Percentiles rank a stretch among this genome's conserved stretches.
phyloP scores from a whole-genome alignment of 163 green algal genomes.

The Volvox carteri region DNA sequence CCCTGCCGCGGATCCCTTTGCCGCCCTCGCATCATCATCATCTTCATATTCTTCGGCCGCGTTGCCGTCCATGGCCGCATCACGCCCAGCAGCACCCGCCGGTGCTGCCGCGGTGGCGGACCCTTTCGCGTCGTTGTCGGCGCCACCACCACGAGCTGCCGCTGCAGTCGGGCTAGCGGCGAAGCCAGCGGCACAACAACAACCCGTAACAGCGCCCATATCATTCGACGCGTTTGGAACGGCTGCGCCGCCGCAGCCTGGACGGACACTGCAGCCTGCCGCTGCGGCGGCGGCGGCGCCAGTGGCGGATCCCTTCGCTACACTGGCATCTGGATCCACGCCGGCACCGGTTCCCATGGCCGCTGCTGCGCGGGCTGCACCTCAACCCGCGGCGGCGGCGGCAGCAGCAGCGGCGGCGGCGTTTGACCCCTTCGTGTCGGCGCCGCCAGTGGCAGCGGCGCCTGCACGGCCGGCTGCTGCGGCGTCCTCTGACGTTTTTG shows the following conservation, averaged over 20 bases:
- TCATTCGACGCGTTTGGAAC: conserved; percentile 47
- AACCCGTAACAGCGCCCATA: neutral
- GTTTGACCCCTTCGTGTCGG: conserved; percentile 21
- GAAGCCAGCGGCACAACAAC: too few species aligned
- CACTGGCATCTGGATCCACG: neutral
- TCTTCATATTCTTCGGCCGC: neutral
- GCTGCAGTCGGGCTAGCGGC: too few species aligned
- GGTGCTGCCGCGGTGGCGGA: conserved; percentile 10
- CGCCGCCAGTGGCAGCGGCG: too few species aligned
- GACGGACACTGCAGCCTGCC: neutral
- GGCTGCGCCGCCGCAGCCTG: neutral
- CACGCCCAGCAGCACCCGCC: neutral
- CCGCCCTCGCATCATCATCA: neutral
- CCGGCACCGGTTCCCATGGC: neutral
- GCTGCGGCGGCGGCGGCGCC: neutral
- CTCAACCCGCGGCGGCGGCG: neutral
- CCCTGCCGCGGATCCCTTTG: conserved; percentile 18
- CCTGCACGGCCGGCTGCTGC: neutral
- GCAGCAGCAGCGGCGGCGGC: neutral
- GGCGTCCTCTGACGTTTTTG: conserved; percentile 19
- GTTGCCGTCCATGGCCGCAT: neutral
- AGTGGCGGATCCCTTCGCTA: neutral
- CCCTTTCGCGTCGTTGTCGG: neutral
- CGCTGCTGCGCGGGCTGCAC: neutral
- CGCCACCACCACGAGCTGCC: too few species aligned